phyloP scores from a whole-genome alignment of 495 filamentous ascomycete species.

The Penicillium paradoxum region DNA sequence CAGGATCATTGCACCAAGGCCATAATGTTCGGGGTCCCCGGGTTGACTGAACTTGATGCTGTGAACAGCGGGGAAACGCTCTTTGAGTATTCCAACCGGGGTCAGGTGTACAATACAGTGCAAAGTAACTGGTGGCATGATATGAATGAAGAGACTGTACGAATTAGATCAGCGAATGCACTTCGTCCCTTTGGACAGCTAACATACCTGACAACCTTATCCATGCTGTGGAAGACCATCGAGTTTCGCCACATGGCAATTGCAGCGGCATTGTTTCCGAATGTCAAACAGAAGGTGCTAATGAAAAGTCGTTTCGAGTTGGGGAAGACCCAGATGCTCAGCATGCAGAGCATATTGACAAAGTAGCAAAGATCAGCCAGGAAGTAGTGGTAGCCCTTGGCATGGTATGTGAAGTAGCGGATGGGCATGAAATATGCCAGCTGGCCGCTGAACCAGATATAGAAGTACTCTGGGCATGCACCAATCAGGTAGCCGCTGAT shows the following conservation, averaged over 20 bases:
- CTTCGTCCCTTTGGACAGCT: neutral
- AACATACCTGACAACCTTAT: slow-evolving; percentile 78
- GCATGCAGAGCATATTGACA: slow-evolving; percentile 79
- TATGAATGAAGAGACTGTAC: slow-evolving; percentile 86
- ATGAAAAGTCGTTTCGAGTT: slow-evolving; percentile 88
- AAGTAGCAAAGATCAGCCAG: slow-evolving; percentile 97
- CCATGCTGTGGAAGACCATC: slow-evolving; percentile 94
- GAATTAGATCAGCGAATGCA: slow-evolving; percentile 9
- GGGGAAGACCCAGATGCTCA: slow-evolving; percentile 88
- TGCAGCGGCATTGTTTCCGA: slow-evolving; percentile 93
- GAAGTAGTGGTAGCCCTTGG: slow-evolving; percentile 93
- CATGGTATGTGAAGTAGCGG: slow-evolving; percentile 83
- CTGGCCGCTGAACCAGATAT: slow-evolving; percentile 85
- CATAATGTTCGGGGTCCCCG: slow-evolving; percentile 70
- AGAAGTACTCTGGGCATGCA: slow-evolving; percentile 77
- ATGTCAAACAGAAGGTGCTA: slow-evolving; percentile 84
- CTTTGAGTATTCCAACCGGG: slow-evolving; percentile 54
- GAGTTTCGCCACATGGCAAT: slow-evolving; percentile 99
- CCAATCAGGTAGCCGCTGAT: slow-evolving; percentile 93
- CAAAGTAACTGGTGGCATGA: slow-evolving; percentile 91
- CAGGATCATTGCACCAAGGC: slow-evolving; percentile 75
- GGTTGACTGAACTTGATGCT: slow-evolving; percentile 69
- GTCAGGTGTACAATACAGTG: slow-evolving; percentile 89
- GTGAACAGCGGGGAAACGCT: slow-evolving; percentile 82
- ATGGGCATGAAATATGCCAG: slow-evolving; percentile 94